phyloP scores from a whole-genome alignment of 176 grass and related monocot species.

The Panicum miliaceum region DNA sequence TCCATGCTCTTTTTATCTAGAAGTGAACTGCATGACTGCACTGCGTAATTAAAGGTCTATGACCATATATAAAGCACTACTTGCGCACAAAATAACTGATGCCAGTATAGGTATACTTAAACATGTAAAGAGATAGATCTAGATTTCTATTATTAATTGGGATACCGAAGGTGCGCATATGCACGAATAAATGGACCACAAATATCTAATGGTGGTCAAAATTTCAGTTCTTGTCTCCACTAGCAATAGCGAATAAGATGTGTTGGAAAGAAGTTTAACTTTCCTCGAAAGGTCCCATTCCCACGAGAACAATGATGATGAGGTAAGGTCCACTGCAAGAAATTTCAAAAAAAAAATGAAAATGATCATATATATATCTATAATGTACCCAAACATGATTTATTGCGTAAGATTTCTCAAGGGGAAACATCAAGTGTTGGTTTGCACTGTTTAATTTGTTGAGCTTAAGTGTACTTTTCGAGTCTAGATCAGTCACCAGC shows the following conservation, averaged over 20 bases:
- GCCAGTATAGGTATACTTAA: neutral
- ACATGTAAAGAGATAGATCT: neutral
- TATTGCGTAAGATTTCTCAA: neutral
- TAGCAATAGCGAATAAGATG: slow-evolving; percentile 1
- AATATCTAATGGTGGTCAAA: slow-evolving; percentile 24
- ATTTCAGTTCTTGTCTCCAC: neutral
- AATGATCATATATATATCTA: neutral
- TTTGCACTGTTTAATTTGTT: neutral
- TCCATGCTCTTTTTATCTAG: neutral
- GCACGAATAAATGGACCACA: neutral
- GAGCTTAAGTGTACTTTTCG: neutral
- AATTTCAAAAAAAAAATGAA: neutral
- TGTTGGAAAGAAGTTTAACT: slow-evolving; percentile 10
- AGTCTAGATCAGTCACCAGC: neutral
- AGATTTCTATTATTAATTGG: neutral
- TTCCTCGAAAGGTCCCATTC: neutral
- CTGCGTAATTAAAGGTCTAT: neutral
- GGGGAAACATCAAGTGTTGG: neutral
- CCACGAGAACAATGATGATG: neutral
- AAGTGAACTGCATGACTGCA: neutral
- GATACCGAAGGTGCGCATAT: neutral
- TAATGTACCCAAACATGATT: neutral
- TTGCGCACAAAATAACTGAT: neutral
- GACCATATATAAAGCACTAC: neutral
- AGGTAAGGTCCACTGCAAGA: neutral